Percentiles rank a stretch among this genome's conserved stretches.
Evolutionary conservation across 768 basidiomycete genomes (phyloP).

Genomic region (Daedalea quercina): DNA sequence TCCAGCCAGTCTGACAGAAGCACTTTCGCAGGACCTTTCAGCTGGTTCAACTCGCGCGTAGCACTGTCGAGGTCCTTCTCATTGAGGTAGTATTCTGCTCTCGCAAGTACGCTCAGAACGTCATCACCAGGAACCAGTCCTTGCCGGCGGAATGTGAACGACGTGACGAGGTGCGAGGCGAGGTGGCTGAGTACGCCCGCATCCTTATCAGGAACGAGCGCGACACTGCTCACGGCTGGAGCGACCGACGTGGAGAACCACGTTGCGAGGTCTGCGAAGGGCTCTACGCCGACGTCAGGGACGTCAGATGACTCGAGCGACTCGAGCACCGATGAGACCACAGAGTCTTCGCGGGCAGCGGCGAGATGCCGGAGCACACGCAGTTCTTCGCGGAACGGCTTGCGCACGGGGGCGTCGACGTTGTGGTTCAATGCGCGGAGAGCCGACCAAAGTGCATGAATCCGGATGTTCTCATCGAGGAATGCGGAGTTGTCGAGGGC

Average conservation of each 20-base stretch:
- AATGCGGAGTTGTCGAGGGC: constrained; percentile 86
- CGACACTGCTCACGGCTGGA: constrained; percentile 81
- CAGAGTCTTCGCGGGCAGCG: constrained; percentile 62
- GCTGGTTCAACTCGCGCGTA: constrained; percentile 84
- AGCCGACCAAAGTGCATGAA: constrained; percentile 91
- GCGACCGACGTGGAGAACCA: constrained; percentile 86
- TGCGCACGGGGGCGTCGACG: constrained; percentile 58
- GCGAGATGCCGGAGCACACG: constrained; percentile 72
- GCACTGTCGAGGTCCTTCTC: constrained; percentile 92
- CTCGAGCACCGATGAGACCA: constrained; percentile 60
- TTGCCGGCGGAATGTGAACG: constrained; percentile 71
- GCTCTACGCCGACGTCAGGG: constrained; percentile 82
- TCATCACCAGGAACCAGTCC: constrained; percentile 79
- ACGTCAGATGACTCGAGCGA: constrained; percentile 62
- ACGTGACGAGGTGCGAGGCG: constrained; percentile 70
- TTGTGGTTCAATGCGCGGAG: constrained; percentile 70
- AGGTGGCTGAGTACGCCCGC: constrained; percentile 86
- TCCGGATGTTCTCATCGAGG: constrained; percentile 88
- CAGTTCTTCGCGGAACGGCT: constrained; percentile 87
- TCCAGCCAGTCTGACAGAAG: constrained; percentile 84
- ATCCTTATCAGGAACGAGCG: constrained; percentile 86
- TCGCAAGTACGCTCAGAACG: constrained; percentile 77
- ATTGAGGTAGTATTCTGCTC: constrained; percentile 84
- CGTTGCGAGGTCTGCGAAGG: constrained; percentile 81
- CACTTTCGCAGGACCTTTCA: constrained; percentile 73